A percentile compares a stretch with the other conserved stretches of the same genome.
Evolutionary conservation across 495 filamentous ascomycete genomes (phyloP).

Genomic region (Xylaria sp.): DNA sequence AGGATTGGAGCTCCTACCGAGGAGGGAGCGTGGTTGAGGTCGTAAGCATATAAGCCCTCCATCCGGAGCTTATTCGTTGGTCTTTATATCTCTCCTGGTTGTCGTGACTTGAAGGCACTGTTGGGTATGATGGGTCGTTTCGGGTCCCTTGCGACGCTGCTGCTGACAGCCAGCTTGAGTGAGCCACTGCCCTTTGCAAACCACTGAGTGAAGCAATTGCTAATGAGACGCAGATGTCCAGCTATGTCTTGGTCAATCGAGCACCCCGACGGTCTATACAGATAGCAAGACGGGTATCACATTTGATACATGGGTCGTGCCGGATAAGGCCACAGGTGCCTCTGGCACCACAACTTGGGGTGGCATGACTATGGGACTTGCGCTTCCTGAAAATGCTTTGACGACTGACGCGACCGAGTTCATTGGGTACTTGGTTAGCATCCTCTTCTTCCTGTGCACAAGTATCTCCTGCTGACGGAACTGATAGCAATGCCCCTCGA

Average conservation of each 20-base stretch:
- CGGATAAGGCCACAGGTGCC: constrained; percentile 32
- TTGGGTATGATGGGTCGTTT: constrained; percentile 34
- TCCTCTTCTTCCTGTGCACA: neutral
- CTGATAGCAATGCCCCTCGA: constrained; percentile 30
- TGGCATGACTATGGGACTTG: constrained; percentile 57
- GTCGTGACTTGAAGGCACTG: constrained; percentile 23
- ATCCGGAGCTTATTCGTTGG: constrained; percentile 15
- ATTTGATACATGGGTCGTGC: constrained; percentile 41
- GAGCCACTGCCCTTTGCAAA: constrained; percentile 2
- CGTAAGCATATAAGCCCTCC: constrained; percentile 21
- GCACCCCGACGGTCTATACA: constrained; percentile 36
- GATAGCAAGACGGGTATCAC: constrained; percentile 42
- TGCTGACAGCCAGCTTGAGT: constrained; percentile 36
- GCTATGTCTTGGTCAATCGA: constrained; percentile 35
- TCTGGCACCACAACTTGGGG: constrained; percentile 35
- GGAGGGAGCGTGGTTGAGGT: neutral
- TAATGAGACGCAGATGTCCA: constrained; percentile 34
- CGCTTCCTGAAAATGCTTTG: constrained; percentile 51
- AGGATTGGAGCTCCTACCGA: neutral
- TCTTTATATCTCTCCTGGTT: constrained; percentile 6
- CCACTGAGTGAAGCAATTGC: constrained; percentile 8
- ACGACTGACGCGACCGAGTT: constrained; percentile 54
- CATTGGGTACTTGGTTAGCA: constrained; percentile 52
- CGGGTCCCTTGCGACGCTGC: constrained; percentile 26
- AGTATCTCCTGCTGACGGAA: constrained; percentile 30